Evolutionary conservation across 1,284 basidiomycete genomes (phyloP).

Genomic region (Trichosporon sp.): DNA sequence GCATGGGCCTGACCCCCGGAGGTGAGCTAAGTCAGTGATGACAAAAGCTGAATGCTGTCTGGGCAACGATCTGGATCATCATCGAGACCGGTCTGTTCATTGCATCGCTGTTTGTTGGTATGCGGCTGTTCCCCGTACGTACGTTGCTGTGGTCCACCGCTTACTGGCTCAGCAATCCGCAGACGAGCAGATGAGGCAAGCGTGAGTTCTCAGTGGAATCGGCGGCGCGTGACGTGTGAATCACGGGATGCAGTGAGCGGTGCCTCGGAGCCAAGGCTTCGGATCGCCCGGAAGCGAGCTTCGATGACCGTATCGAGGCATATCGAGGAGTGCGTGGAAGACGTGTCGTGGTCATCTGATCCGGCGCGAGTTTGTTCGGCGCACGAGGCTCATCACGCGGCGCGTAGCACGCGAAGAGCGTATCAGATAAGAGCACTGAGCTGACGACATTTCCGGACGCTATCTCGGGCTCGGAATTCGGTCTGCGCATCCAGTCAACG

Average conservation of each 20-base stretch:
- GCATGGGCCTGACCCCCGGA: constrained; percentile 50
- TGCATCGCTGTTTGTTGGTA: constrained; percentile 54
- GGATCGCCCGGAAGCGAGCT: neutral
- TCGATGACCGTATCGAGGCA: neutral
- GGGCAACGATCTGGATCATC: constrained; percentile 50
- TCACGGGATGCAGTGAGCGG: neutral
- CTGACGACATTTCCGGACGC: neutral
- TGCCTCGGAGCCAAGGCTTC: constrained; percentile 2
- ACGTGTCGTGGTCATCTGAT: neutral
- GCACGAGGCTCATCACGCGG: neutral
- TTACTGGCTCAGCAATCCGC: neutral
- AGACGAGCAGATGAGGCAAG: constrained; percentile 1
- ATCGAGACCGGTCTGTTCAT: constrained; percentile 50
- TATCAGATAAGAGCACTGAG: constrained; percentile 4
- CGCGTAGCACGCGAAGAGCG: neutral
- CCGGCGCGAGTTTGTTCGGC: neutral
- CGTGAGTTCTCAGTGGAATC: neutral
- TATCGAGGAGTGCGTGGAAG: neutral
- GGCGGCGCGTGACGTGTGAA: neutral
- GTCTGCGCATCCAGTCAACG: constrained; percentile 1
- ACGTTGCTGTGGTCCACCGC: neutral
- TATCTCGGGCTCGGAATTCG: neutral
- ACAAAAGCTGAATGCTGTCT: constrained; percentile 36
- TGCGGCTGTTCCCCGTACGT: constrained; percentile 51
- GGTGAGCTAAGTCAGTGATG: constrained; percentile 32